These are phyloP conservation scores for Candida rishiriensis DNA, from an alignment of 805 yeast species.

Conservation along the genomic window DNA sequence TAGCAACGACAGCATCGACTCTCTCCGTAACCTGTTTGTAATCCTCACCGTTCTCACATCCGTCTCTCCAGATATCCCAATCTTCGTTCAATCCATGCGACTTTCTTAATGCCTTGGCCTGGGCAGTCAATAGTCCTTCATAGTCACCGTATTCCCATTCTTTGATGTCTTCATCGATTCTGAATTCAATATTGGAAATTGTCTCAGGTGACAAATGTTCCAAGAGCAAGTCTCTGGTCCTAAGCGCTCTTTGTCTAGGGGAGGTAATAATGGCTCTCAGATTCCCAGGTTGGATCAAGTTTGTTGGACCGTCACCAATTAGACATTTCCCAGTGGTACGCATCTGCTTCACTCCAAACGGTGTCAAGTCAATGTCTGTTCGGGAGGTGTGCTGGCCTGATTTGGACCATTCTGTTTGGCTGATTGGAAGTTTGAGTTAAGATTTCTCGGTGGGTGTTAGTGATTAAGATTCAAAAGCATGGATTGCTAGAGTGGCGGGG, in stretches of 20 bases:
- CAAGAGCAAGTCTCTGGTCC: conserved; percentile 64
- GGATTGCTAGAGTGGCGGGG: neutral
- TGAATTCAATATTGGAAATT: conserved; percentile 37
- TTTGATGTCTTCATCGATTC: conserved; percentile 64
- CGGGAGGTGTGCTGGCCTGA: conserved; percentile 87
- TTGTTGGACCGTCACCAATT: conserved; percentile 49
- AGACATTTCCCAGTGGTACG: conserved; percentile 64
- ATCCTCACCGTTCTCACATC: conserved; percentile 88
- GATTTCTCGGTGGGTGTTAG: neutral
- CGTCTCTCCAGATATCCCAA: conserved; percentile 89
- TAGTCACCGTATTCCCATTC: conserved; percentile 98
- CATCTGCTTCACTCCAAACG: conserved; percentile 75
- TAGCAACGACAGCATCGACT: conserved; percentile 63
- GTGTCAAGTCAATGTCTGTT: conserved; percentile 78
- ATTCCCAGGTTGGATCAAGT: conserved; percentile 57
- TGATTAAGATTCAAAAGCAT: neutral
- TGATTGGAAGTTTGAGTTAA: conserved; percentile 1
- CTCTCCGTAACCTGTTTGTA: conserved; percentile 63
- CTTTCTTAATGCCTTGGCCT: conserved; percentile 59
- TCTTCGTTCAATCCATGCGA: conserved; percentile 47
- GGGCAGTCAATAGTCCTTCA: conserved; percentile 72
- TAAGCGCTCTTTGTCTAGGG: conserved; percentile 76
- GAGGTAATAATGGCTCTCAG: conserved; percentile 69
- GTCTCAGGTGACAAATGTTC: conserved; percentile 42
- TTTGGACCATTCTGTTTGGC: conserved; percentile 93